Conservation (phyloP, 257 asterid genomes). For the Leonotis leonurus region DNA sequence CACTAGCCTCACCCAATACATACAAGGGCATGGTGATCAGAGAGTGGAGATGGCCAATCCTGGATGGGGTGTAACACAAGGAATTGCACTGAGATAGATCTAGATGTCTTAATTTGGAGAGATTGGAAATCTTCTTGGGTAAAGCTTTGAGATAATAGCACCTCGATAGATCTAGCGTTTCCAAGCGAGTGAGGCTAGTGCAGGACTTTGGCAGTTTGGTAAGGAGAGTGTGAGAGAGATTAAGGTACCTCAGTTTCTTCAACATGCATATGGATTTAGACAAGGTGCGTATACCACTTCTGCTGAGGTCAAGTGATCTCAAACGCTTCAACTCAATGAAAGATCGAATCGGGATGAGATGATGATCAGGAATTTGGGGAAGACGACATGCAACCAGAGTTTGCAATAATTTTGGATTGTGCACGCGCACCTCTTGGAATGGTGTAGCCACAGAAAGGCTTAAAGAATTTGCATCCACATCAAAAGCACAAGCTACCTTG, state of each 20-base stretch:
- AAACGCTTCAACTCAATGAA: background rate
- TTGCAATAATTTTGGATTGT: background rate
- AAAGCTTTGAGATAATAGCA: background rate
- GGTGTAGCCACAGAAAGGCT: background rate
- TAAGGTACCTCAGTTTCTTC: conserved; percentile 2
- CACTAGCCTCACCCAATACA: background rate
- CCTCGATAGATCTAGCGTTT: background rate
- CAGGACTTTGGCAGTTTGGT: background rate
- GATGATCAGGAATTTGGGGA: background rate
- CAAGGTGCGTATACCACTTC: background rate
- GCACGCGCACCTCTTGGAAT: background rate
- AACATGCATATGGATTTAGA: background rate
- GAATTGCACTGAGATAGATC: conserved; percentile 11
- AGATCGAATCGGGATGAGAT: background rate
- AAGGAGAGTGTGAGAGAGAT: conserved; percentile 8
- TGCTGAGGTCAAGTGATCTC: conserved; percentile 7
- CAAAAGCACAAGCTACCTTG: background rate
- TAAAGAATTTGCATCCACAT: background rate
- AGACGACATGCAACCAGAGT: background rate
- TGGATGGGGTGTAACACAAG: background rate
- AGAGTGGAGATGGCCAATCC: background rate
- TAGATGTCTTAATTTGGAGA: background rate
- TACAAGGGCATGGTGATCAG: conserved; percentile 1
- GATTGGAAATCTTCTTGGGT: background rate
- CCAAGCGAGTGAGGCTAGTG: background rate